Base-by-base conservation (phyloP, 768 basidiomycete genomes). In the Mycena capillaripes region DNA sequence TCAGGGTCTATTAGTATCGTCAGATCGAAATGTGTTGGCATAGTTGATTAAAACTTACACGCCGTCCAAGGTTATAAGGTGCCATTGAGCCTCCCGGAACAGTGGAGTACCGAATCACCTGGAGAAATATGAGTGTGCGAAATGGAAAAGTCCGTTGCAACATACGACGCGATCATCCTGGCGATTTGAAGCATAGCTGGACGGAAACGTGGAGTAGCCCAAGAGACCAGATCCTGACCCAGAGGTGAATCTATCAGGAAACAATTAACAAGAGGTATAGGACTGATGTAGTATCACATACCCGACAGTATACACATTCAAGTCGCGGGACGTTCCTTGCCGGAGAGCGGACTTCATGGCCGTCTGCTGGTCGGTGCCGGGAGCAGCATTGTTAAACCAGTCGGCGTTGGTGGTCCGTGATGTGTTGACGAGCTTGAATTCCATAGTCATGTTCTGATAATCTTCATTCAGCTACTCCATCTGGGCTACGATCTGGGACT, bases 161-260 rank as follows among this genome's bases (percentile, higher is more conserved):
- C 64, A 7, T 25, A 72, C 71, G 32, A 88, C 84, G 67, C 89
- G 89, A 73, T 90, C 89, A 74, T 90, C 87, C 7, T 68, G 77
- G 6, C 86, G 86, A 46, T 77, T 79, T 34, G 75, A n/a, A 7
- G 77, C 34, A 76, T 87, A 89, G 67, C 78, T 73, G 2, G 76
- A 82, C 16, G 89, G 89, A 84, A 89, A 89, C 34, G 88, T 89
- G 1, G 88, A 79, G 73, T 90, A 90, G 30, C 88, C 88, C 27
- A 91, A 82, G 17, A 90, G 84, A 38, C 87, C 86, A 36, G 78
- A 75, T 66, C 80, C 85, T 29, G 81, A 76, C 14, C 82, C 85
- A 58, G 79, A 80, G 38, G 58, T 75, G 80, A 87, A 85, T 57
- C 86, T 83, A n/a, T n/a, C n/a, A 29, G n/a, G n/a, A n/a, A n/a